Conservation (phyloP, 768 basidiomycete species). For the Candolleomyces aberdarensis region DNA sequence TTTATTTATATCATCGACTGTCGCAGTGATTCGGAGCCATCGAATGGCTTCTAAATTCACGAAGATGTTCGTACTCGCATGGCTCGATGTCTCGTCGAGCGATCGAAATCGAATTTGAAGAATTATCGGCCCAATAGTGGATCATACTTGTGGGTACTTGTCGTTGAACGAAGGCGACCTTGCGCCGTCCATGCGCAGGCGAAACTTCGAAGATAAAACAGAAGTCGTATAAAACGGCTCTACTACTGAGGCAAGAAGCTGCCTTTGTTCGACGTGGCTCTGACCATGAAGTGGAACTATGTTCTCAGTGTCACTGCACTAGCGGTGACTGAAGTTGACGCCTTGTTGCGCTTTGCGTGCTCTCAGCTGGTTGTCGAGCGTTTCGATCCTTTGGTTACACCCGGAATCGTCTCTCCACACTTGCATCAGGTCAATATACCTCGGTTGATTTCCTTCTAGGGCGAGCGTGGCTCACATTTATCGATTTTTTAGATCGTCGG, state of each 20-base stretch:
- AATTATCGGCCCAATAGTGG: not conserved
- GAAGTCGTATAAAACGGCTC: too few species aligned
- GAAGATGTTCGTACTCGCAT: too few species aligned
- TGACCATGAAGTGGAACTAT: too few species aligned
- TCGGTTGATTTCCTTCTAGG: not conserved
- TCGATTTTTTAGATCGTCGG: conserved; percentile 8
- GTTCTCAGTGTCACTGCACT: not conserved
- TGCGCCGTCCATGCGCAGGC: too few species aligned
- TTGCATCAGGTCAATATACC: conserved; percentile 10
- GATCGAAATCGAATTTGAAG: not conserved
- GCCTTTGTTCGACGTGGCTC: too few species aligned
- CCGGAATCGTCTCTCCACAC: conserved; percentile 14
- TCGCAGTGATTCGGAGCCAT: too few species aligned
- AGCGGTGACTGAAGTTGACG: not conserved
- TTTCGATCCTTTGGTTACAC: conserved; percentile 17
- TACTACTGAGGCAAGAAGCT: too few species aligned
- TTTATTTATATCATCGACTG: too few species aligned
- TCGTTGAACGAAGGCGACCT: too few species aligned
- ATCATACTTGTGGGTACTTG: not conserved
- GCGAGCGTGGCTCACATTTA: not conserved
- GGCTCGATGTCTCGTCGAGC: too few species aligned
- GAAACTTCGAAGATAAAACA: too few species aligned
- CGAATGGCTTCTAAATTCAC: too few species aligned
- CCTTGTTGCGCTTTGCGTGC: not conserved
- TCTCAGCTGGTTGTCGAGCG: not conserved